Base-by-base conservation (phyloP, 768 basidiomycete species). In the Xanthoconium stramineum region DNA sequence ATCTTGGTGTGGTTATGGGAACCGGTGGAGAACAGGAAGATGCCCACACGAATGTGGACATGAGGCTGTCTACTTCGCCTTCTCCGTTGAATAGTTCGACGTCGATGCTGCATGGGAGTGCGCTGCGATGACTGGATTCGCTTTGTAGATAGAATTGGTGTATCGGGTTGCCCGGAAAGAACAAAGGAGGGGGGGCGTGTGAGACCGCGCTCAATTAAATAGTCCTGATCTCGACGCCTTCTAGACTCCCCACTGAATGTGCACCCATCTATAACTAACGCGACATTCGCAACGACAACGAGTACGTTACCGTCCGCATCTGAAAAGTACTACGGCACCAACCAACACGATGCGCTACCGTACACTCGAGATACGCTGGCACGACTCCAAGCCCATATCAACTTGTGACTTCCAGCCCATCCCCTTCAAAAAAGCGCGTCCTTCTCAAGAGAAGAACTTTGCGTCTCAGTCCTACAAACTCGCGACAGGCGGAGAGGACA, bases 401-500 rank as follows among this genome's bases (percentile, higher is more conserved):
- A 91, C 94, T 15, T 93, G 91, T 72, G 97, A 99, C 78, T 97
- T 97, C 68, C 97, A 98, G 69, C 88, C 92, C 19, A 69, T 86
- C 33, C 76, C 89, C 2, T 90, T 80, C 78, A 91, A 89, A 78
- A 89, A 86, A 72, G 86, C 89, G 75, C 84, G 88, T 74, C 86
- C 88, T 3, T 52, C 62, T 17, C 80, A 84, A 59, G 76, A 77
- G 59, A 77, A 74, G 69, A 79, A 75, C 59, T 89, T 81, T 68
- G 80, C 82, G 10, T 76, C 78, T 19, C 88, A 92, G 75, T 74
- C 84, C n/a, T 98, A 97, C 76, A 82, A 89, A 62, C 77, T 99
- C 19, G 97, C 94, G 1, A 98, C 97, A 0, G 94, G 86, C 13
- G 97, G 97, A 45, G 96, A 96, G 68, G 97, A 99, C 68, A 97